A percentile compares a stretch with the other conserved stretches of the same genome.
Conservation (phyloP, 345 rosid species). For the Carallia pectinifolia region DNA sequence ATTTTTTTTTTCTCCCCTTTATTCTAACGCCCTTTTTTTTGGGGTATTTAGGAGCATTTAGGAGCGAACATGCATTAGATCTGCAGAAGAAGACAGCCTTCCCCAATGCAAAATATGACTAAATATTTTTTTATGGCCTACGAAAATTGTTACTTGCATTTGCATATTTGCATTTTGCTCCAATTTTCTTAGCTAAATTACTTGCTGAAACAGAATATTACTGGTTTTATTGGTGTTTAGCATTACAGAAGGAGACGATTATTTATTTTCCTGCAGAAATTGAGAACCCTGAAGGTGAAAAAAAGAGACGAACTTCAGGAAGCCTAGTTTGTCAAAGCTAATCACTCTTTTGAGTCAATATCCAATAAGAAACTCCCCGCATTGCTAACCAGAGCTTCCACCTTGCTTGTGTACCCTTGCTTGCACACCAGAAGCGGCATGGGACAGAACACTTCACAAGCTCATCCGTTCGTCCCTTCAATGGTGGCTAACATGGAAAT, state of each 20-base stretch:
- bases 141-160: no score
- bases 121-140: no score
- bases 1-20: no score
- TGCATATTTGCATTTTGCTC: no score
- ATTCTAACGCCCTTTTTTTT: no score
- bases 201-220: no score
- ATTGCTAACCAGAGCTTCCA: not conserved
- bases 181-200: no score
- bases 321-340: not conserved
- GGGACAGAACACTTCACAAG: not conserved
- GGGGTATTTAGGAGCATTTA: no score
- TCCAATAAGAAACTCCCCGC: not conserved
- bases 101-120: no score
- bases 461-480: not conserved
- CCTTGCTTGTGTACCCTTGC: not conserved
- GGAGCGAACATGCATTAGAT: no score
- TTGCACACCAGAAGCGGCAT: not conserved
- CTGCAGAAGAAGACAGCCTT: no score
- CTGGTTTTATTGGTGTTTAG: no score
- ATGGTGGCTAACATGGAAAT: not conserved
- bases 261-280: slow-evolving; percentile 14
- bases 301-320: not conserved
- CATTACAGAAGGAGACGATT: not conserved
- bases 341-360: not conserved
- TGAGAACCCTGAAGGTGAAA: not conserved